A percentile compares a stretch with the other conserved stretches of the same genome.
phyloP scores from a whole-genome alignment of 176 grass and related monocot species.

The Lolium multiflorum region DNA sequence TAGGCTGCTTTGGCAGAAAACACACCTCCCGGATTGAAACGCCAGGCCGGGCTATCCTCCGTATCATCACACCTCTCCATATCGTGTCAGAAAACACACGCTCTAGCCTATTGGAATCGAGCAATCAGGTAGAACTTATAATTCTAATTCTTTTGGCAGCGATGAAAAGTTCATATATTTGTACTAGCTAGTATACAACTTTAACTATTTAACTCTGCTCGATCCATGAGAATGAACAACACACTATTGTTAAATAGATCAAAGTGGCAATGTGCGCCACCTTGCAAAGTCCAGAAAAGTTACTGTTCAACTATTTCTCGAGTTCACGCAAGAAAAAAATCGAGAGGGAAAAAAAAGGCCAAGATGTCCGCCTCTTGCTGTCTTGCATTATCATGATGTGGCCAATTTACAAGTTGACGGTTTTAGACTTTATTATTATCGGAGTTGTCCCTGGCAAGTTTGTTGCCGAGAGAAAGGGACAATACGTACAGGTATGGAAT shows the following conservation, averaged over 20 bases:
- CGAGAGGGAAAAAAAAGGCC: neutral
- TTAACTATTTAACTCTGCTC: no score
- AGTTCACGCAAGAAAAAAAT: neutral
- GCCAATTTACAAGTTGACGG: neutral
- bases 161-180: no score
- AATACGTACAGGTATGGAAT: neutral
- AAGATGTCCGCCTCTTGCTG: neutral
- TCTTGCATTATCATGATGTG: neutral
- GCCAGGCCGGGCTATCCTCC: no score
- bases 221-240: neutral
- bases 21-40: no score
- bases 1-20: no score
- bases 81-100: no score
- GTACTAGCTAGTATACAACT: no score
- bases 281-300: neutral
- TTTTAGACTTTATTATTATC: neutral
- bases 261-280: neutral
- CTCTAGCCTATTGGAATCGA: no score
- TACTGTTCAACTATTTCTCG: neutral
- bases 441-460: neutral
- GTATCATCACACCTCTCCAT: no score
- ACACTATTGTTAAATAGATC: neutral
- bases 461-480: neutral
- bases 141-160: no score
- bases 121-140: no score